Conservation (phyloP, 2,329 filamentous ascomycete genomes). For the Colletotrichum sublineola region DNA sequence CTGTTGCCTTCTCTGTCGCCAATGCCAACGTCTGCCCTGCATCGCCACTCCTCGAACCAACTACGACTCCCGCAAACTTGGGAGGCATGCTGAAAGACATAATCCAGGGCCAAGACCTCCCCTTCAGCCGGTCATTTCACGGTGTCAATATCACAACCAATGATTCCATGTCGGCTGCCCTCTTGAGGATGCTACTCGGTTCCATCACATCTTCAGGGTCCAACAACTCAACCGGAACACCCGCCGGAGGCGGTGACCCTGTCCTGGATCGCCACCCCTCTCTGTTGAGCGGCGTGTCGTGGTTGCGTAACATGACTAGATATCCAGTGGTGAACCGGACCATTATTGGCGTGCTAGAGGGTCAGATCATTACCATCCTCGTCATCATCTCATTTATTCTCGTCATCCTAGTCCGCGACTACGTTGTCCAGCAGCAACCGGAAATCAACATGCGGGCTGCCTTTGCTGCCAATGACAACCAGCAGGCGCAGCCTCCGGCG, state of each 20-base stretch:
- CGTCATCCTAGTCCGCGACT: conserved; percentile 96
- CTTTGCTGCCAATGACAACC: conserved; percentile 52
- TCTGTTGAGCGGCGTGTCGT: conserved; percentile 68
- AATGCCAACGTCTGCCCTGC: conserved; percentile 51
- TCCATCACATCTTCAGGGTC: conserved; percentile 45
- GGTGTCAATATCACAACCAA: conserved; percentile 51
- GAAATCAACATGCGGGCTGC: conserved; percentile 85
- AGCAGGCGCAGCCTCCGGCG: conserved; percentile 18
- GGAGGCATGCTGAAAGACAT: conserved; percentile 53
- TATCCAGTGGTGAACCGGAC: conserved; percentile 81
- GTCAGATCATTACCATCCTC: conserved; percentile 91
- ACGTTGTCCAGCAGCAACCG: conserved; percentile 98
- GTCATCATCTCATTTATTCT: conserved; percentile 96
- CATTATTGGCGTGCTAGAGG: conserved; percentile 87
- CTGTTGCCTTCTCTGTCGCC: conserved; percentile 42
- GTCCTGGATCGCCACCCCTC: conserved; percentile 52
- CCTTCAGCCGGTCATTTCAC: conserved; percentile 47
- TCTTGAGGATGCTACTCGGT: conserved; percentile 49
- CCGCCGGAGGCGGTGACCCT: conserved; percentile 38
- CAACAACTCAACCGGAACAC: conserved; percentile 11
- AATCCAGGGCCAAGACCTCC: conserved; percentile 46
- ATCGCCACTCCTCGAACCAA: conserved; percentile 51
- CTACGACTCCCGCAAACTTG: conserved; percentile 47
- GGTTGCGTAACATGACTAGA: conserved; percentile 74
- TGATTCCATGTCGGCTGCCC: conserved; percentile 51